phyloP scores from a whole-genome alignment of 768 basidiomycete genomes.

The Phaeotremella fagi region DNA sequence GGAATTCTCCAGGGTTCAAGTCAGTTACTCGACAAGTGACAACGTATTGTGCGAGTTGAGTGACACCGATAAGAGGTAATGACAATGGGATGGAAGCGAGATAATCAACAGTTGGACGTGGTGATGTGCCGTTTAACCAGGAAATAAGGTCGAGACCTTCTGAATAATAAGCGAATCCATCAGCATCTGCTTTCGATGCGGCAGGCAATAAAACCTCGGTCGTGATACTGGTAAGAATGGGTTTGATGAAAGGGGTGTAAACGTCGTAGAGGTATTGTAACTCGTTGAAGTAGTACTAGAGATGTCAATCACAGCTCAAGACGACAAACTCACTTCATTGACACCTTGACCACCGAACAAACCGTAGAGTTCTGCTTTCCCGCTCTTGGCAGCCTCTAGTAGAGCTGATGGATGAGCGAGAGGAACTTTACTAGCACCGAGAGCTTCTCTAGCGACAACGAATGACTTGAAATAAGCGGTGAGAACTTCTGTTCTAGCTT shows the following conservation, averaged over 20 bases:
- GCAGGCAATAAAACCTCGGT: constrained; percentile 67
- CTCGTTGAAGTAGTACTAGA: constrained; percentile 84
- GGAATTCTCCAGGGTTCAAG: constrained; percentile 73
- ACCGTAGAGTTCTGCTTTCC: constrained; percentile 62
- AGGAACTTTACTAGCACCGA: constrained; percentile 53
- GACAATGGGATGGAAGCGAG: constrained; percentile 90
- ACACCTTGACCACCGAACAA: constrained; percentile 97
- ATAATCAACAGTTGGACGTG: constrained; percentile 76
- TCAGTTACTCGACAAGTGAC: constrained; percentile 69
- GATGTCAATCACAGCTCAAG: constrained; percentile 5
- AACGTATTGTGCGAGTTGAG: constrained; percentile 90
- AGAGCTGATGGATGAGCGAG: constrained; percentile 50
- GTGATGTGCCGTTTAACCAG: constrained; percentile 70
- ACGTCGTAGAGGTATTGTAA: constrained; percentile 83
- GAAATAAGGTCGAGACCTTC: constrained; percentile 74
- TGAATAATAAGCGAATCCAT: constrained; percentile 60
- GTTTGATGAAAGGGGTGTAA: constrained; percentile 77
- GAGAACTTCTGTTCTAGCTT: constrained; percentile 70
- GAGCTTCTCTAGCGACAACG: constrained; percentile 59
- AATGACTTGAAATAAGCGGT: constrained; percentile 73
- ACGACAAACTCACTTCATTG: constrained; percentile 60
- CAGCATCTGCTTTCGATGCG: constrained; percentile 55
- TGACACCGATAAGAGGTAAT: constrained; percentile 90
- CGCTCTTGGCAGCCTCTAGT: constrained; percentile 48
- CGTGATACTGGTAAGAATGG: constrained; percentile 65